Evolutionary conservation across 768 basidiomycete species (phyloP).

Genomic region (Xerocomus spinulosus): DNA sequence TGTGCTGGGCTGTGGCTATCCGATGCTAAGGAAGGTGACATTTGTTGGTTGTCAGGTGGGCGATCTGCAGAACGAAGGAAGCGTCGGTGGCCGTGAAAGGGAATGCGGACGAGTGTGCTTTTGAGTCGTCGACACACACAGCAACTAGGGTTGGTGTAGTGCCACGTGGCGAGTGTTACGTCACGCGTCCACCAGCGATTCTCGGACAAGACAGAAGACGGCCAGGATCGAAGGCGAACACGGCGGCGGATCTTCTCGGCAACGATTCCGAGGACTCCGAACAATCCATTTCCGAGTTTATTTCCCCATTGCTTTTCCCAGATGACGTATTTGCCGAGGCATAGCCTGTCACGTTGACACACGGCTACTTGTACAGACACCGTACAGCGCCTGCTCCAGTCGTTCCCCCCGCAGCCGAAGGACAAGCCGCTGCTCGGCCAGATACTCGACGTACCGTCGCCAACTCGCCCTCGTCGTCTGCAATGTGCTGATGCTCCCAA

Average conservation of each 20-base stretch:
- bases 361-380: conserved; percentile 1
- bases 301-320: too few species aligned
- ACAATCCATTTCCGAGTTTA: not conserved
- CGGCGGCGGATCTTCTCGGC: not conserved
- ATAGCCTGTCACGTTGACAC: too few species aligned
- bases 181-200: not conserved
- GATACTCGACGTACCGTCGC: conserved; percentile 50
- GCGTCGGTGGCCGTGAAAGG: conserved; percentile 9
- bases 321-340: too few species aligned
- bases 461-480: conserved; percentile 43
- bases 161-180: conserved; percentile 23
- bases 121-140: conserved; percentile 30
- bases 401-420: conserved; percentile 41
- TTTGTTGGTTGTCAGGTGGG: conserved; percentile 32
- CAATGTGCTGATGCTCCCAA: conserved; percentile 70
- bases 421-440: conserved; percentile 50
- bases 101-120: conserved; percentile 20
- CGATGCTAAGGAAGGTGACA: conserved; percentile 27
- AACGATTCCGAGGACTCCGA: not conserved
- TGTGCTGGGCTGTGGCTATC: too few species aligned
- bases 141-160: conserved; percentile 15
- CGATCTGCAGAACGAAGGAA: conserved; percentile 30
- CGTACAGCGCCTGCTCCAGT: conserved; percentile 34
- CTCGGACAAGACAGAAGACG: not conserved
- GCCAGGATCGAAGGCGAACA: not conserved